Conservation (phyloP, 192 early-diverging fungal species). For the Backusella tarrabulga region DNA sequence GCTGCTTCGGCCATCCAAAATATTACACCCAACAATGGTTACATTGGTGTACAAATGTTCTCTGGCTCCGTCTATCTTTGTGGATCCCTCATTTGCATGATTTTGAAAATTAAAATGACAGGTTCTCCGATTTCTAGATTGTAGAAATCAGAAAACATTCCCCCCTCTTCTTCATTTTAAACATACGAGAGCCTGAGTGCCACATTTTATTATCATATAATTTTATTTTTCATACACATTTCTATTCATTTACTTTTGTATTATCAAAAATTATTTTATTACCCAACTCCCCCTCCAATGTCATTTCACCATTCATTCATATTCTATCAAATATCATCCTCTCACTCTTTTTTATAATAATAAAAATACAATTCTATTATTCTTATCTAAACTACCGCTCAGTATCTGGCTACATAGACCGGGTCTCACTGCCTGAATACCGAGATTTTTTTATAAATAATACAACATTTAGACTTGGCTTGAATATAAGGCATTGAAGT, state of each 20-base stretch:
- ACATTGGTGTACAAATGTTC: constrained; percentile 35
- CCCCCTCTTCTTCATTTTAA: not conserved
- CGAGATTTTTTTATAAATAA: too few relatives aligned
- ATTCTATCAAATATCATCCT: not conserved
- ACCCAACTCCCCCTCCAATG: not conserved
- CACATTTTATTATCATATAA: not conserved
- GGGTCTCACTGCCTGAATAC: too few relatives aligned
- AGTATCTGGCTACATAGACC: too few relatives aligned
- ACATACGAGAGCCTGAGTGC: not conserved
- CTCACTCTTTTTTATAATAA: not conserved
- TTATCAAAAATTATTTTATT: not conserved
- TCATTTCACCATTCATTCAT: not conserved
- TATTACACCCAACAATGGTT: constrained; percentile 1
- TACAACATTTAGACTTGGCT: too few relatives aligned
- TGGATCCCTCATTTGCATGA: constrained; percentile 19
- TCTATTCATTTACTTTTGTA: not conserved
- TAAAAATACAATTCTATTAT: not conserved
- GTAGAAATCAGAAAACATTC: not conserved
- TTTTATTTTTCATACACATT: not conserved
- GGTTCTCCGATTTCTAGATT: constrained; percentile 11
- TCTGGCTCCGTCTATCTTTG: constrained; percentile 20
- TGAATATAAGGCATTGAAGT: too few relatives aligned
- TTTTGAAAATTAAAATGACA: constrained; percentile 26
- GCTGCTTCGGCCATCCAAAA: constrained; percentile 28
- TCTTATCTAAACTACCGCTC: too few relatives aligned